A percentile compares a stretch with the other conserved stretches of the same genome.
These are phyloP conservation scores for Phytophthora vignae DNA, from an alignment of 352 stramenopile genomes.

Conservation along the genomic window DNA sequence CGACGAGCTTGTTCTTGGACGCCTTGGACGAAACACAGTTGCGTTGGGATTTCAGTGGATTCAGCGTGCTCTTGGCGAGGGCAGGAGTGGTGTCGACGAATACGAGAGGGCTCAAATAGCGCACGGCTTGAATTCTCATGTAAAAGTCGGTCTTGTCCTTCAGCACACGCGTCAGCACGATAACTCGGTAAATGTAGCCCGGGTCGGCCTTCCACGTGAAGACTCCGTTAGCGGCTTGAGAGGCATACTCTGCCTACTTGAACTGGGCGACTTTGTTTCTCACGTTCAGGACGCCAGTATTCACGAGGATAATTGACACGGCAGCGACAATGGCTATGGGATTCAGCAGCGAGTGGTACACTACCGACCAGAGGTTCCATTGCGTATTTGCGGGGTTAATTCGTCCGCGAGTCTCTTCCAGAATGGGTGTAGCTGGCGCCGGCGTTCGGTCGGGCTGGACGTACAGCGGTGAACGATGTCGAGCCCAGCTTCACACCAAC, in stretches of 20 bases:
- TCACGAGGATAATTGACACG: not conserved
- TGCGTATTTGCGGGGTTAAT: not conserved
- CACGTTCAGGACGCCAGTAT: conserved; percentile 6
- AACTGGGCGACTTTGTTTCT: conserved; percentile 6
- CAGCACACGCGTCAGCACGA: conserved; percentile 7
- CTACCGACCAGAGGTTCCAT: not conserved
- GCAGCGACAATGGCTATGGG: not conserved
- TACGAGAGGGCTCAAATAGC: conserved; percentile 2
- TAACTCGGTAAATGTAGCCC: not conserved
- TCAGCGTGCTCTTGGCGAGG: not conserved
- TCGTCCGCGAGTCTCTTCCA: conserved; percentile 3
- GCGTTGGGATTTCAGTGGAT: not conserved
- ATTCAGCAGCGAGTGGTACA: conserved; percentile 10
- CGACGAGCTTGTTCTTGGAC: not conserved
- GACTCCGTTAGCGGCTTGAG: conserved; percentile 11
- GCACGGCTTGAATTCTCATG: conserved; percentile 4
- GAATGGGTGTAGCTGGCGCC: conserved; percentile 14
- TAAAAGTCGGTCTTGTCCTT: not conserved
- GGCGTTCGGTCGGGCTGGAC: not conserved
- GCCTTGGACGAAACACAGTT: not conserved
- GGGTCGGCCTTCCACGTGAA: conserved; percentile 12
- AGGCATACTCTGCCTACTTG: conserved; percentile 4
- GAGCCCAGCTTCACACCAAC: no score
- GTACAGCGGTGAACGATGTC: not conserved
- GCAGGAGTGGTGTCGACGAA: conserved; percentile 7